Evolutionary conservation across 1,139 yeast species (phyloP).

Genomic region (Tardiomyces digboiensis): DNA sequence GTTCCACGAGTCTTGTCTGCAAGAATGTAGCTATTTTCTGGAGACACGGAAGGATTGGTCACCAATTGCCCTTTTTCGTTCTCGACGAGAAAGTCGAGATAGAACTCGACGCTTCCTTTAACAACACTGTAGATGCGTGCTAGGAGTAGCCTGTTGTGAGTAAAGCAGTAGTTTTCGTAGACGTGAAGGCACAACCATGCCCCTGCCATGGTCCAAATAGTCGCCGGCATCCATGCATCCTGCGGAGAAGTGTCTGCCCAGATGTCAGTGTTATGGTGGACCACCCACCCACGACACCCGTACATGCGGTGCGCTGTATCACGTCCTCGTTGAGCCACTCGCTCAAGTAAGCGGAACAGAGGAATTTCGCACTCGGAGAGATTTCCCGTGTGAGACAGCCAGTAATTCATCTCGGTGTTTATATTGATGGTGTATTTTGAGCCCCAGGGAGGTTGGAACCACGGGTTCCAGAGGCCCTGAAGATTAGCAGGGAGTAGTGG

Average conservation of each 20-base stretch:
- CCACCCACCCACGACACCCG: background rate
- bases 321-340: background rate
- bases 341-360: background rate
- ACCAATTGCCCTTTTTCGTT: slow-evolving; percentile 3
- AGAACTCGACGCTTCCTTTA: background rate
- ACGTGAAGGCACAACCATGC: background rate
- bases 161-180: background rate
- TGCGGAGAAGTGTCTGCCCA: background rate
- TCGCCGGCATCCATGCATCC: background rate
- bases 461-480: background rate
- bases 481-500: background rate
- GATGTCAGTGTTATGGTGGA: background rate
- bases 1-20: slow-evolving; percentile 2
- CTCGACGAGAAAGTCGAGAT: background rate
- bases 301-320: background rate
- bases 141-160: background rate
- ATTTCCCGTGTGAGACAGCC: background rate
- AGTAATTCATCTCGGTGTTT: background rate
- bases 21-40: slow-evolving; percentile 6
- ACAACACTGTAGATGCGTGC: background rate
- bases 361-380: background rate
- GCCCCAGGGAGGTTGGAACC: background rate
- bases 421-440: background rate
- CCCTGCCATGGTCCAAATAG: background rate
- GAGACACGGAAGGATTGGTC: slow-evolving; percentile 7